Percentiles rank a stretch among this genome's conserved stretches.
Evolutionary conservation across 2,329 filamentous ascomycete species (phyloP).

Genomic region (Fonsecaea nubica): DNA sequence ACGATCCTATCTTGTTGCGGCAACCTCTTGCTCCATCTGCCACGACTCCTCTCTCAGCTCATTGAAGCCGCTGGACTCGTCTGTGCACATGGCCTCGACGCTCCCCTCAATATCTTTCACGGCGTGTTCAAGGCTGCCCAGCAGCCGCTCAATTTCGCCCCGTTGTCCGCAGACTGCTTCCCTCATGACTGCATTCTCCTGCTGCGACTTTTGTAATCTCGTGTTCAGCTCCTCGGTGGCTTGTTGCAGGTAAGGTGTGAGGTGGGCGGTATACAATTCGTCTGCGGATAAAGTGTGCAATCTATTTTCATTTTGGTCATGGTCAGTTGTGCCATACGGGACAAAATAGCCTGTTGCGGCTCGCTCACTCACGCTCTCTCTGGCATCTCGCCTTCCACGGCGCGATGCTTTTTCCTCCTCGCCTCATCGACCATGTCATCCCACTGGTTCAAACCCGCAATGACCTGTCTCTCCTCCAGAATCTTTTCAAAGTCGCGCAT

Average conservation of each 20-base stretch:
- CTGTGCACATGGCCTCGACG: slow-evolving; percentile 49
- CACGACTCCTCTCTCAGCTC: slow-evolving; percentile 51
- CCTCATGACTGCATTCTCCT: slow-evolving; percentile 61
- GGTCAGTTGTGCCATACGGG: slow-evolving; percentile 14
- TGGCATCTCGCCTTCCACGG: slow-evolving; percentile 34
- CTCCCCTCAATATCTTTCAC: slow-evolving; percentile 64
- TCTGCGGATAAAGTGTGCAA: slow-evolving; percentile 65
- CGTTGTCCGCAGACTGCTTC: slow-evolving; percentile 61
- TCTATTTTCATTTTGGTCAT: slow-evolving; percentile 45
- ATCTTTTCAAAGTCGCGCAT: slow-evolving; percentile 68
- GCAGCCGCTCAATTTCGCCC: slow-evolving; percentile 62
- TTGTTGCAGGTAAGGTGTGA: slow-evolving; percentile 62
- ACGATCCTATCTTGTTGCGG: slow-evolving; percentile 37
- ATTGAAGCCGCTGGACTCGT: slow-evolving; percentile 40
- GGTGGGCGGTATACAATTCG: slow-evolving; percentile 64
- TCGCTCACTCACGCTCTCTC: slow-evolving; percentile 29
- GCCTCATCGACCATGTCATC: slow-evolving; percentile 67
- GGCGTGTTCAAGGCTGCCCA: slow-evolving; percentile 62
- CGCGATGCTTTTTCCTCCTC: slow-evolving; percentile 57
- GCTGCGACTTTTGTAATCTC: slow-evolving; percentile 58
- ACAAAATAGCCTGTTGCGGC: not conserved
- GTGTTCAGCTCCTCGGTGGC: slow-evolving; percentile 57
- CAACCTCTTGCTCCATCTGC: slow-evolving; percentile 53
- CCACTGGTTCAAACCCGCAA: slow-evolving; percentile 65
- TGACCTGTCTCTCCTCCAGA: slow-evolving; percentile 61